Base-by-base conservation (phyloP, 163 green algal species). In the Picocystis sp. region DNA sequence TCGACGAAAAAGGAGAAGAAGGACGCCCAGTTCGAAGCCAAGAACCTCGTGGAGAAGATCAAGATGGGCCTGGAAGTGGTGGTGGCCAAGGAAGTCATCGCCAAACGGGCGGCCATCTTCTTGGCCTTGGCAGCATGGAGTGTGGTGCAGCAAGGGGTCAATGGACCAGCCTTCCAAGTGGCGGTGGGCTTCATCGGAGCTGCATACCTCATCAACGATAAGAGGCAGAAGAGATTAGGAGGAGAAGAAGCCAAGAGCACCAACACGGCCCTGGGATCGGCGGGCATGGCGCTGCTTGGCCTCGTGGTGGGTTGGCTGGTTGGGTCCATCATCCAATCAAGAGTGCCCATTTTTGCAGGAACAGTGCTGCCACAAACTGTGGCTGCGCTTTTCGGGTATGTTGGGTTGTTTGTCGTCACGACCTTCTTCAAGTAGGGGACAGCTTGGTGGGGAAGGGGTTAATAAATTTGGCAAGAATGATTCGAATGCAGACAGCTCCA, bases 131-230 rank as follows among this genome's bases (percentile, higher is more conserved):
- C 42, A 11, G 56, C 33, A 14, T 69, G 61, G 61, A 46, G 50
- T 15, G 47, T 54, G n/a, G 22, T 58, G 23, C 22, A 19, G 24
- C 41, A 24, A 19, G 25, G 42, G 42, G 9, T 23, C 19, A 23
- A 29, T 21, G 53, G 42, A 51, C 60, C 60, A 5, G 29, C 60
- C 6, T 47, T 62, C 24, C 61, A 69, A 49, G 35, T 69, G 23
- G 29, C 41, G n/a, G 23, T 50, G 21, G 44, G 47, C 6, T 64
- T 70, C 34, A 43, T 43, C 21, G 22, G 50, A 8, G 56, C 50
- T 53, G 52, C 58, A 13, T 66, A 52, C 50, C 65, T 70, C 25
- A 29, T 70, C 43, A 46, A 65, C 33, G 21, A 58, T 14, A 70
- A 70, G 44, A 45, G 50, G 19, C 47, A 54, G 13, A 24, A 54